Conservation (phyloP, 2,329 filamentous ascomycete genomes). For the Nannizzia gypsea region DNA sequence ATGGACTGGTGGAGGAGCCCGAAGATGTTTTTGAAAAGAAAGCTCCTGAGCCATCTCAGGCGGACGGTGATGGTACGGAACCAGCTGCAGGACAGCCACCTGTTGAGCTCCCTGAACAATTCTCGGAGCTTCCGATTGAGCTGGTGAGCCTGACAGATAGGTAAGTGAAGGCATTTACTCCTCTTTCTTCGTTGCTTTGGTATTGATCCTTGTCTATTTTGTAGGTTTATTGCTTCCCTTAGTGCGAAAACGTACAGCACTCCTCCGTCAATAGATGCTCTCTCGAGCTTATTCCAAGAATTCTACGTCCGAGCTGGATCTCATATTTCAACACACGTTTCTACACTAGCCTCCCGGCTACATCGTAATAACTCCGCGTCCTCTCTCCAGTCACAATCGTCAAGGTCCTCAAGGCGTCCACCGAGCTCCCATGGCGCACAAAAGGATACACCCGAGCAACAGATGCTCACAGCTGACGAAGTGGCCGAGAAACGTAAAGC, state of each 20-base stretch:
- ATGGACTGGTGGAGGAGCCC: conserved; percentile 17
- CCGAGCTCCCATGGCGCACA: conserved; percentile 42
- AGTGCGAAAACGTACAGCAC: conserved; percentile 74
- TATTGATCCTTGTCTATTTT: neutral
- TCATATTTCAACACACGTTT: conserved; percentile 79
- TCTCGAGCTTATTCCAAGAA: conserved; percentile 83
- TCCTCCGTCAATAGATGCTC: conserved; percentile 68
- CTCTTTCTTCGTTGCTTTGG: neutral
- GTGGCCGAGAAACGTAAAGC: conserved; percentile 68
- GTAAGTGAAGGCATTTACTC: conserved; percentile 34
- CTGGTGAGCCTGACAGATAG: conserved; percentile 80
- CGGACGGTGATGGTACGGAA: conserved; percentile 10
- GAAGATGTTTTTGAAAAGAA: conserved; percentile 37
- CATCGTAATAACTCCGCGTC: conserved; percentile 54
- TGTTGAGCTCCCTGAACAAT: conserved; percentile 42
- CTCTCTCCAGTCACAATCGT: conserved; percentile 44
- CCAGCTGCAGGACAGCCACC: neutral
- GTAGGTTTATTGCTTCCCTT: conserved; percentile 80
- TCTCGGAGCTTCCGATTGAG: conserved; percentile 86
- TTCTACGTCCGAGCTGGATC: conserved; percentile 75
- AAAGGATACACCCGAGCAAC: conserved; percentile 47
- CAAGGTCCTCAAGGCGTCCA: conserved; percentile 44
- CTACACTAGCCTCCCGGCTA: conserved; percentile 61
- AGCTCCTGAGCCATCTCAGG: conserved; percentile 22
- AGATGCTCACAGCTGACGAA: conserved; percentile 85